Percentiles rank a stretch among this genome's conserved stretches.
Evolutionary conservation across 345 rosid species (phyloP).

Genomic region (Euclidium syriacum): DNA sequence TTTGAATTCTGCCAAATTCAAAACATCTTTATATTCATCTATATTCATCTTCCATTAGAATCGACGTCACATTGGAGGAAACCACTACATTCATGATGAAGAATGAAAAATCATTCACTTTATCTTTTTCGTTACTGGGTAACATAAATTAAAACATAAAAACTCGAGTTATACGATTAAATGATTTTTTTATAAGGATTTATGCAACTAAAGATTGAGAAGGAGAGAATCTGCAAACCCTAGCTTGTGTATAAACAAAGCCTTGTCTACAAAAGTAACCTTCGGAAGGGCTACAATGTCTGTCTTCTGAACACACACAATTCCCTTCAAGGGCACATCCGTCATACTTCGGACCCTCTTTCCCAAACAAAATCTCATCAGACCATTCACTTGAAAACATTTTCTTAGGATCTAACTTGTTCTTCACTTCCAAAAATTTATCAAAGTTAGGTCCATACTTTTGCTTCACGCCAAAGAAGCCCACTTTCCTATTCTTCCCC

Average conservation of each 20-base stretch:
- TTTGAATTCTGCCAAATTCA: too few relatives aligned
- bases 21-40: too few relatives aligned
- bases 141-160: not conserved
- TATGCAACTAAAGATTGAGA: not conserved
- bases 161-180: not conserved
- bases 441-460: conserved; percentile 43
- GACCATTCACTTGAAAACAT: conserved; percentile 84
- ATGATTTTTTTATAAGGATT: too few relatives aligned
- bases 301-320: conserved; percentile 75
- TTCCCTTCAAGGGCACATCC: conserved; percentile 85
- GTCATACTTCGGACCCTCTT: conserved; percentile 38
- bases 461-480: conserved; percentile 51
- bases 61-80: conserved; percentile 41
- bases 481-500: conserved; percentile 75
- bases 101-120: not conserved
- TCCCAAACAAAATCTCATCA: conserved; percentile 54
- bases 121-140: not conserved
- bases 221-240: conserved; percentile 58
- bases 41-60: conserved; percentile 43
- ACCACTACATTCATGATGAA: not conserved
- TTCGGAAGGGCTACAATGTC: conserved; percentile 59
- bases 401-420: conserved; percentile 53
- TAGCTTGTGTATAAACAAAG: conserved; percentile 55
- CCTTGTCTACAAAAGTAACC: conserved; percentile 69
- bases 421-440: conserved; percentile 54